Percentiles rank a stretch among this genome's conserved stretches.
Conservation (phyloP, 208 protist species). For the Leishmania lainsoni region DNA sequence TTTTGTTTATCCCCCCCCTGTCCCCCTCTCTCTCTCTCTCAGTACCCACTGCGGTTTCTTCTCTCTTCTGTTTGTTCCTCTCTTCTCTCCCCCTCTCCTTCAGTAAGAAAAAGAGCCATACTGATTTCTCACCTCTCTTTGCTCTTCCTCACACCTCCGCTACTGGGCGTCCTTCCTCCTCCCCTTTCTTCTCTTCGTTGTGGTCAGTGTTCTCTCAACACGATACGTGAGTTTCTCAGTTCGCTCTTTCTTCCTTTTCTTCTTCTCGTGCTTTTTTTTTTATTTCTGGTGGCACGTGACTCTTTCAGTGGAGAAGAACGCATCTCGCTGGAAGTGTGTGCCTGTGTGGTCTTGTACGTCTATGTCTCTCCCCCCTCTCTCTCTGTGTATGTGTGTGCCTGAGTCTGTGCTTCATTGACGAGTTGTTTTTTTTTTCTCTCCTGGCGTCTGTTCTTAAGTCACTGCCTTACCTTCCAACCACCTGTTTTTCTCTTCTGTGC, state of each 20-base stretch:
- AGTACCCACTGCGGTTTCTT: not conserved
- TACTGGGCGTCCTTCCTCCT: not conserved
- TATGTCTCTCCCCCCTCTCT: not conserved
- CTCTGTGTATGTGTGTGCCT: conserved; percentile 4
- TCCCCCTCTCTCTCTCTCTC: not conserved
- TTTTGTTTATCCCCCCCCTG: not conserved
- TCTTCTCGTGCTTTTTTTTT: not conserved
- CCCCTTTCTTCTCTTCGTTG: not conserved
- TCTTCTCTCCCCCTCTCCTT: not conserved
- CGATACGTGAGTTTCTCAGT: not conserved
- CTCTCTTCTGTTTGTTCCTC: not conserved
- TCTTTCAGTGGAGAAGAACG: not conserved
- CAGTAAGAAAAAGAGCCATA: not conserved
- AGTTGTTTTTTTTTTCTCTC: not conserved
- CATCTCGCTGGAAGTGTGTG: not conserved
- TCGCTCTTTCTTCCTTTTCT: not conserved
- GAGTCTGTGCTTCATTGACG: not conserved
- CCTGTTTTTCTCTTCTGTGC: not conserved
- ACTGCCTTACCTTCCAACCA: not conserved
- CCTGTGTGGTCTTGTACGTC: not conserved
- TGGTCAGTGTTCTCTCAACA: conserved; percentile 3
- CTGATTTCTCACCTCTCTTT: not conserved
- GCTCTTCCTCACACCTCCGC: not conserved
- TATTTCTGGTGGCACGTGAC: not conserved
- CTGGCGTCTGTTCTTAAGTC: not conserved